Base-by-base conservation (phyloP, 495 filamentous ascomycete species). In the Bombardia bombarda region DNA sequence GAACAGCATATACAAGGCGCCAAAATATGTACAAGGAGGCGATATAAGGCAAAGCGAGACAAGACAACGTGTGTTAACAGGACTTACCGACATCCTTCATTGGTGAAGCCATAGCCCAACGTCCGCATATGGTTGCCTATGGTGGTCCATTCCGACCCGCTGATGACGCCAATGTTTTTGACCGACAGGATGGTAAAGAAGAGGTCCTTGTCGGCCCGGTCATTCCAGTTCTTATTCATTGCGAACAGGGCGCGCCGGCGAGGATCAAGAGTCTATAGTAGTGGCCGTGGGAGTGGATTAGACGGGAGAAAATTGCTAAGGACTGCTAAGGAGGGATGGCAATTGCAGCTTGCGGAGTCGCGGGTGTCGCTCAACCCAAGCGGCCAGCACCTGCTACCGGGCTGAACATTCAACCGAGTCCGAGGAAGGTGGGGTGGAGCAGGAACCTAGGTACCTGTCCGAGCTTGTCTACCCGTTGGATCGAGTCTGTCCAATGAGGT, bases 151-250 rank as follows among this genome's bases (percentile, higher is more conserved):
- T 74, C 70, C 14, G 60, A 51, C 32, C 70, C 70, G 59, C 70
- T 74, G 58, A 74, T 74, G 51, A 72, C 64, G 42, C 69, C 70
- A 22, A 74, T 72, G 46, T 72, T 70, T 56, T 74, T 74, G 34
- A 74, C 69, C 3, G 65, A 69, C n/a, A 74, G 57, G 34, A 74
- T 74, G 40, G 69, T 72, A 48, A 74, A 74, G 58, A 72, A 74
- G 32, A 74, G 62, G 47, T 74, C 70, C 45, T 72, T 72, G 47
- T 74, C 70, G 38, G 70, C 70, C 41, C 67, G 58, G 52, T 74
- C 70, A 42, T 68, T 70, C 70, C 70, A 74, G 51, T 74, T 74
- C 43, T 71, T 74, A 49, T 71, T 72, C 66, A 69, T 72, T 18
- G 45, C 52, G 46, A 35, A 22, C 32, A 21, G 16, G 45, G 22